phyloP scores from a whole-genome alignment of 139 green algal genomes.

The Mesostigma viride region DNA sequence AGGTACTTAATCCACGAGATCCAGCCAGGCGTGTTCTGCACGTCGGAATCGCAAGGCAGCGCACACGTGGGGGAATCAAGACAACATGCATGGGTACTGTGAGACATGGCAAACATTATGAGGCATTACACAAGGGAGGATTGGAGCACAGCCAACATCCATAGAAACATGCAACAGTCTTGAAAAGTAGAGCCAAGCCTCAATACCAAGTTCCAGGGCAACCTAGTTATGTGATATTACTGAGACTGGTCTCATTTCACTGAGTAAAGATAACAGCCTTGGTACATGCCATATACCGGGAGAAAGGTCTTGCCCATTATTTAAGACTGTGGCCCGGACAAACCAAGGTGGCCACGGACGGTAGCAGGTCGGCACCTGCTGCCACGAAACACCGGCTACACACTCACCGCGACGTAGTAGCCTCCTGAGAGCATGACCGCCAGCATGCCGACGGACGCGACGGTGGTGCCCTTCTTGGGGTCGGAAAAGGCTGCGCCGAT shows the following conservation, averaged over 20 bases:
- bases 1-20: slow-evolving; percentile 49
- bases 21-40: slow-evolving; percentile 38
- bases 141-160: neutral
- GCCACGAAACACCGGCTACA: neutral
- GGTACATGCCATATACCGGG: neutral
- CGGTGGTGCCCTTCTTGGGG: slow-evolving; percentile 17
- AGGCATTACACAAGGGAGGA: neutral
- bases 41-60: slow-evolving; percentile 31
- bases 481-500: slow-evolving; percentile 21
- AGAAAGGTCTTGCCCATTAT: neutral
- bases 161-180: neutral
- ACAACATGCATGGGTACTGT: no score
- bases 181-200: neutral
- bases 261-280: neutral
- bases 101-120: neutral
- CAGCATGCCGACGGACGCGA: slow-evolving; percentile 21
- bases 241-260: neutral
- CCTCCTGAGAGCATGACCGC: slow-evolving; percentile 32
- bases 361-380: neutral
- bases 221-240: no score
- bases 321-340: neutral
- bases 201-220: no score
- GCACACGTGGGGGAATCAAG: no score
- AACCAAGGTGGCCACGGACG: neutral
- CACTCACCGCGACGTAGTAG: slow-evolving; percentile 28